Conservation (phyloP, 1,139 yeast species). For the Debaryomyces singareniensis region DNA sequence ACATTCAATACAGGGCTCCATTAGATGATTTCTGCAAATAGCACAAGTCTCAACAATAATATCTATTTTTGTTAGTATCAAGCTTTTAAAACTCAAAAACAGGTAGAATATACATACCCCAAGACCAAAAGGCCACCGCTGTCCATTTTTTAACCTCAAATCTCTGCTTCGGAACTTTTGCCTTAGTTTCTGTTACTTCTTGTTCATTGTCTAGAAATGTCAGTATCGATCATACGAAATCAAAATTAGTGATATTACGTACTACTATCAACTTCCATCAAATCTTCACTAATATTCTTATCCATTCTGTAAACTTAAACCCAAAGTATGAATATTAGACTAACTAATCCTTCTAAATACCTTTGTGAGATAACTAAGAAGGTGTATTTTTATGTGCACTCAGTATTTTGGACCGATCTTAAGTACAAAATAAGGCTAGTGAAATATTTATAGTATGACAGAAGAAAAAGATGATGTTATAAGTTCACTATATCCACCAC, state of each 20-base stretch:
- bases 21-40: slow-evolving; percentile 93
- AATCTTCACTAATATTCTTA: slow-evolving; percentile 19
- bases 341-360: neutral
- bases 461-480: slow-evolving; percentile 31
- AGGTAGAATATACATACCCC: slow-evolving; percentile 53
- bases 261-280: slow-evolving; percentile 30
- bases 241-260: slow-evolving; percentile 8
- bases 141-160: slow-evolving; percentile 72
- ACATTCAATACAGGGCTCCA: slow-evolving; percentile 99
- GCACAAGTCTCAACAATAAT: slow-evolving; percentile 96
- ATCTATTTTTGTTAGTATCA: slow-evolving; percentile 34
- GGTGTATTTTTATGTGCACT: too few species aligned
- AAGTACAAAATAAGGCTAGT: too few species aligned
- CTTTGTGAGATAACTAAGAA: neutral
- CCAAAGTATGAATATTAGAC: neutral
- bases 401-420: too few species aligned
- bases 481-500: slow-evolving; percentile 78
- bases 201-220: slow-evolving; percentile 5
- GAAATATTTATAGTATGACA: too few species aligned
- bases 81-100: neutral
- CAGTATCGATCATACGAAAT: slow-evolving; percentile 4
- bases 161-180: slow-evolving; percentile 22
- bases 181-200: slow-evolving; percentile 4
- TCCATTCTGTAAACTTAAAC: too few species aligned
- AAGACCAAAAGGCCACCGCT: slow-evolving; percentile 98